Evolutionary conservation across 1,284 basidiomycete genomes (phyloP).

Genomic region (Heterobasidion parviporum): DNA sequence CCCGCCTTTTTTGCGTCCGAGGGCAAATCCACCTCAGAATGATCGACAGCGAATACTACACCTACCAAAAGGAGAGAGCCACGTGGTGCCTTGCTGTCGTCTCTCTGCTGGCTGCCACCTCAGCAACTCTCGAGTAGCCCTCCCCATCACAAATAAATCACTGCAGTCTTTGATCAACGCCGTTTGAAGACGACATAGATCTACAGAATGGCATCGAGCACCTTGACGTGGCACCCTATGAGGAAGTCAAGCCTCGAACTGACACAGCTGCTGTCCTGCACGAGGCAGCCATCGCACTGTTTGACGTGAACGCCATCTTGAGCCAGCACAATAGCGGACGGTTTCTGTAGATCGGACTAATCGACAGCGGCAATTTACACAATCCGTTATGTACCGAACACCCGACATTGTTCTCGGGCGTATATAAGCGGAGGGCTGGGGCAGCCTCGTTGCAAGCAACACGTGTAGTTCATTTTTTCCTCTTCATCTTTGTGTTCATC

Average conservation of each 20-base stretch:
- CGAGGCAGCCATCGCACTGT: not conserved
- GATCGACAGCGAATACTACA: not conserved
- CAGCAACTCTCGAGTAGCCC: not conserved
- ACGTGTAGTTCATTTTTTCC: constrained; percentile 10
- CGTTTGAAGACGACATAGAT: too few relatives aligned
- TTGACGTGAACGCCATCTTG: not conserved
- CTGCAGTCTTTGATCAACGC: too few relatives aligned
- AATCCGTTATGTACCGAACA: not conserved
- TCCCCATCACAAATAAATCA: not conserved
- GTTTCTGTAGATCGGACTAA: not conserved
- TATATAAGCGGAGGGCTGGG: constrained; percentile 8
- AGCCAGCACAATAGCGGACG: not conserved
- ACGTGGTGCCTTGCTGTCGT: not conserved
- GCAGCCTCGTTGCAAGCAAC: constrained; percentile 10
- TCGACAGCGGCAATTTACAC: not conserved
- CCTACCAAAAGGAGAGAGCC: not conserved
- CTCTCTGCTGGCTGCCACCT: not conserved
- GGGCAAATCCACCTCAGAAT: too few relatives aligned
- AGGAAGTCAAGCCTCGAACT: too few relatives aligned
- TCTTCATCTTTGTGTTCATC: not conserved
- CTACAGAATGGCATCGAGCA: too few relatives aligned
- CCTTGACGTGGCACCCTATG: too few relatives aligned
- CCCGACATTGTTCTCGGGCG: constrained; percentile 4
- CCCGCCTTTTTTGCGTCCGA: too few relatives aligned
- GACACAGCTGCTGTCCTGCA: not conserved